Evolutionary conservation across 768 basidiomycete species (phyloP).

Genomic region (Leucocoprinus leucothites): DNA sequence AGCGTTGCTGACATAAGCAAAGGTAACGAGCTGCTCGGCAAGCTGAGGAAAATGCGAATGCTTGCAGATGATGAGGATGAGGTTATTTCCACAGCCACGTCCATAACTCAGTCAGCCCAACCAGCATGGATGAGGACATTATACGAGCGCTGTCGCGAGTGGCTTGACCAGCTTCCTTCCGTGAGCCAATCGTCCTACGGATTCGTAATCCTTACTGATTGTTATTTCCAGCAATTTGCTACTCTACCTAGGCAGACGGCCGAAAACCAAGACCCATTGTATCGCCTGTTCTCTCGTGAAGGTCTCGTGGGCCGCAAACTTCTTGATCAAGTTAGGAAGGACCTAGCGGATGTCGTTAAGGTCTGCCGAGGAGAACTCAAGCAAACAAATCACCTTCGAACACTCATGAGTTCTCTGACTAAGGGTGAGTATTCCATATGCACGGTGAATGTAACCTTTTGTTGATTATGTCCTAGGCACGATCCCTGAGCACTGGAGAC

Average conservation of each 20-base stretch:
- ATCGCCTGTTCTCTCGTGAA: conserved; percentile 87
- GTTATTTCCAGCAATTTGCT: conserved; percentile 54
- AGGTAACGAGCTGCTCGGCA: conserved; percentile 82
- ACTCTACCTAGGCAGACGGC: conserved; percentile 59
- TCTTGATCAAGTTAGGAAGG: conserved; percentile 73
- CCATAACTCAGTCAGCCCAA: conserved; percentile 63
- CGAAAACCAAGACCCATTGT: conserved; percentile 81
- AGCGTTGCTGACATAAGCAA: conserved; percentile 11
- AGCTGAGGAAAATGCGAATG: conserved; percentile 92
- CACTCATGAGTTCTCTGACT: conserved; percentile 82
- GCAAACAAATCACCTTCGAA: conserved; percentile 95
- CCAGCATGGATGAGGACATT: conserved; percentile 95
- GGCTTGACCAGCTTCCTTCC: conserved; percentile 73
- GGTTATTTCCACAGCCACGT: conserved; percentile 44
- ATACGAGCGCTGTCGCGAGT: conserved; percentile 78
- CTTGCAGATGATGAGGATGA: conserved; percentile 89
- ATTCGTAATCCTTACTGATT: neutral
- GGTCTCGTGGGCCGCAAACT: conserved; percentile 76
- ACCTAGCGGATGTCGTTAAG: conserved; percentile 76
- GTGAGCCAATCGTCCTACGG: conserved; percentile 39
- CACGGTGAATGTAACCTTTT: neutral
- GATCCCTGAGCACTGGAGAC: conserved; percentile 84
- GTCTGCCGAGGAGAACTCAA: conserved; percentile 87
- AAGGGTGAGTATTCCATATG: conserved; percentile 56
- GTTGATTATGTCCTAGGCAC: conserved; percentile 50